Percentiles rank a stretch among this genome's conserved stretches.
Evolutionary conservation across 2,329 filamentous ascomycete species (phyloP).

Genomic region (Ceratocystis harringtonii): DNA sequence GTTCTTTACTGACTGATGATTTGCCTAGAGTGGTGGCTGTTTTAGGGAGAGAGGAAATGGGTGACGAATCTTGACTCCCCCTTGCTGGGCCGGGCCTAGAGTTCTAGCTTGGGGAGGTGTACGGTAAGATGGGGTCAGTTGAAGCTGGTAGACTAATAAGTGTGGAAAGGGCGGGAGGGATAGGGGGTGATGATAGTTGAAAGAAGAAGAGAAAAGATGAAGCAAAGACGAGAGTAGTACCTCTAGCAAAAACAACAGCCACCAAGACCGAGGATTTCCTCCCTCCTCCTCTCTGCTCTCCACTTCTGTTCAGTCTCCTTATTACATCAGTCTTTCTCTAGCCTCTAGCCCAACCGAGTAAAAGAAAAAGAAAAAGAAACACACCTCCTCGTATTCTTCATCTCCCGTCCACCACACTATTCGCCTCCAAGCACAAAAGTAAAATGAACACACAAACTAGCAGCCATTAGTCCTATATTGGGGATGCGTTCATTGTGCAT

Average conservation of each 20-base stretch:
- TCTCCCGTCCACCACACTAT: neutral
- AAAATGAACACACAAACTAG: neutral
- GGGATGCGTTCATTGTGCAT: neutral
- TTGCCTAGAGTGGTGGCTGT: neutral
- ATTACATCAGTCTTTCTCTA: no score
- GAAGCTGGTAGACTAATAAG: neutral
- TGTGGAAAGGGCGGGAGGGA: neutral
- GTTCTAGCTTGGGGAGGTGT: neutral
- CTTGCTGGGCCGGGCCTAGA: neutral
- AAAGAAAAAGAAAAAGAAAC: no score
- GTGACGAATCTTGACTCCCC: neutral
- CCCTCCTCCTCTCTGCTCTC: no score
- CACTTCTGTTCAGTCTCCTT: no score
- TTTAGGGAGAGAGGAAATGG: neutral
- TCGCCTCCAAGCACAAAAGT: neutral
- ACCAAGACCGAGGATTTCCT: no score
- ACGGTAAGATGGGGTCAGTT: neutral
- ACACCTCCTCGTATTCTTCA: neutral
- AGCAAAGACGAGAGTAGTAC: neutral
- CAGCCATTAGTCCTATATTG: neutral
- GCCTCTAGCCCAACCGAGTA: no score
- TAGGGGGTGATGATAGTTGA: neutral
- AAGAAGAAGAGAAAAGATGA: neutral
- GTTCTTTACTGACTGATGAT: neutral
- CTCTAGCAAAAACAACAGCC: neutral